Percentiles rank a stretch among this genome's conserved stretches.
These are phyloP conservation scores for Saccharomycopsis babjevae DNA, from an alignment of 805 yeast genomes.

Conservation along the genomic window DNA sequence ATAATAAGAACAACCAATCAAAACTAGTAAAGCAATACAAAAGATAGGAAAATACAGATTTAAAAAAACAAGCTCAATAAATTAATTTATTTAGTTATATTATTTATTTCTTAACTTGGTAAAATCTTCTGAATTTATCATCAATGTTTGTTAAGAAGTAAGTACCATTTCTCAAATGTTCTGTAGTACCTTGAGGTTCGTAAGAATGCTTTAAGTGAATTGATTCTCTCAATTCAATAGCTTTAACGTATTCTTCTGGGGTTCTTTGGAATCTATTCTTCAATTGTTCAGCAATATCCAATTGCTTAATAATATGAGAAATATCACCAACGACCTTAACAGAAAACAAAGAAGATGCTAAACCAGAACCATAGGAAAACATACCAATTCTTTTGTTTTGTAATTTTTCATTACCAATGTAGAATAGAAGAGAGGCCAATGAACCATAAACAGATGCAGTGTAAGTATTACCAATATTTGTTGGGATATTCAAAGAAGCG, in stretches of 20 bases:
- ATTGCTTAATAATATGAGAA: conserved; percentile 47
- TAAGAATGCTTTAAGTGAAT: conserved; percentile 75
- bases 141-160: conserved; percentile 79
- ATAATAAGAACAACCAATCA: not conserved
- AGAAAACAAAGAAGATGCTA: conserved; percentile 84
- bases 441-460: conserved; percentile 90
- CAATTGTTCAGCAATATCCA: conserved; percentile 61
- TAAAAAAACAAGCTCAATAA: not conserved
- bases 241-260: conserved; percentile 75
- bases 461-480: conserved; percentile 97
- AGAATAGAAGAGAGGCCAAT: conserved; percentile 68
- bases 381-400: conserved; percentile 81
- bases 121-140: conserved; percentile 79
- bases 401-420: conserved; percentile 61
- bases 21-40: not conserved
- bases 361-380: conserved; percentile 97
- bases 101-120: conserved; percentile 28
- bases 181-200: conserved; percentile 72
- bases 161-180: conserved; percentile 59
- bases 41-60: not conserved
- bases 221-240: conserved; percentile 77
- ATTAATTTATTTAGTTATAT: too few relatives aligned
- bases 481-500: conserved; percentile 79
- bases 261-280: conserved; percentile 52
- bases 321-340: conserved; percentile 76